Conservation (phyloP, 2,329 filamentous ascomycete species). For the Coleophoma eucalyptorum region DNA sequence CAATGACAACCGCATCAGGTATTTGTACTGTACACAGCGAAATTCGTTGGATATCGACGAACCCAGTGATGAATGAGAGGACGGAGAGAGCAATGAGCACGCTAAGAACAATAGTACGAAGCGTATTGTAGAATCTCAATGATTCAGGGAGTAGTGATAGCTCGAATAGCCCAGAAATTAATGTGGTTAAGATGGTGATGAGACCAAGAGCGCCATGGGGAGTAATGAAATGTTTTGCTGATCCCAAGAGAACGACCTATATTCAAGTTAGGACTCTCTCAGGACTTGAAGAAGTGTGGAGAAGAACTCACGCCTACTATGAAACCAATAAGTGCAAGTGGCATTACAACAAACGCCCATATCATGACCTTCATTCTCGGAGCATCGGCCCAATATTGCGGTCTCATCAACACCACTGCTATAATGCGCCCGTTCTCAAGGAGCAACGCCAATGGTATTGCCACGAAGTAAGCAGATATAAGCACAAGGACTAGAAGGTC, state of each 20-base stretch:
- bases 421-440: neutral
- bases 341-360: neutral
- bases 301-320: neutral
- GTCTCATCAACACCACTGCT: neutral
- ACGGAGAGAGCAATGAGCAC: neutral
- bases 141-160: slow-evolving; percentile 20
- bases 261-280: neutral
- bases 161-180: slow-evolving; percentile 14
- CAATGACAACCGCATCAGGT: neutral
- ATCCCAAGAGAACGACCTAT: neutral
- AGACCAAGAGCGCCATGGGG: neutral
- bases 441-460: neutral
- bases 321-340: neutral
- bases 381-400: neutral
- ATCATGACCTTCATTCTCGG: neutral
- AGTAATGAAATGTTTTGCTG: neutral
- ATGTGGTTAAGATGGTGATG: neutral
- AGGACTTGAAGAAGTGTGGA: neutral
- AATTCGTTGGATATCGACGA: neutral
- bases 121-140: slow-evolving; percentile 10
- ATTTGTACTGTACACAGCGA: neutral
- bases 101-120: neutral
- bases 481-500: neutral
- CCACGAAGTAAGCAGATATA: neutral
- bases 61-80: neutral